phyloP scores from a whole-genome alignment of 2,329 filamentous ascomycete genomes.

The Ceratocystis cacaofunesta region DNA sequence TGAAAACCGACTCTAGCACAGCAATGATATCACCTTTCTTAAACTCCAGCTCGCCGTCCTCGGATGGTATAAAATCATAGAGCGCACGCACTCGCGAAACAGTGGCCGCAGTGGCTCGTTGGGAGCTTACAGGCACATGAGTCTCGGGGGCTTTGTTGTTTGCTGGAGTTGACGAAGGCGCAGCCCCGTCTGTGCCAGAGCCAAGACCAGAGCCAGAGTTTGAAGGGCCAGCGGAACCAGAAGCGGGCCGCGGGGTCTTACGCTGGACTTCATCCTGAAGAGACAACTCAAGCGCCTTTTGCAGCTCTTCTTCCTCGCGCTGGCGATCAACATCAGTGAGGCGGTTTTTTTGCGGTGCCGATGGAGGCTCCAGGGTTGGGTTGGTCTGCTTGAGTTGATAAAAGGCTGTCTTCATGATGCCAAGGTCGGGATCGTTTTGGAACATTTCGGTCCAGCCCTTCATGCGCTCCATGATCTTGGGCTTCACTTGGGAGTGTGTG shows the following conservation, averaged over 20 bases:
- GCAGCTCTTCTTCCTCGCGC: slow-evolving; percentile 93
- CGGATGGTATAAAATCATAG: slow-evolving; percentile 88
- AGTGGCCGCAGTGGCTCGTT: slow-evolving; percentile 82
- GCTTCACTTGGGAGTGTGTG: slow-evolving; percentile 90
- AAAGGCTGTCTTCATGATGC: slow-evolving; percentile 95
- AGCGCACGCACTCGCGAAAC: slow-evolving; percentile 87
- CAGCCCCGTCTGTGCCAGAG: background rate
- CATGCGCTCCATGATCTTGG: slow-evolving; percentile 94
- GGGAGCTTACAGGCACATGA: slow-evolving; percentile 43
- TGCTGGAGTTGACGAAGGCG: background rate
- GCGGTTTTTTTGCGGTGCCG: slow-evolving; percentile 81
- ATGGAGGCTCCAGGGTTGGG: slow-evolving; percentile 78
- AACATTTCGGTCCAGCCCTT: slow-evolving; percentile 95
- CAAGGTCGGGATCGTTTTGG: slow-evolving; percentile 70
- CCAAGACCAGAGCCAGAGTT: slow-evolving; percentile 22
- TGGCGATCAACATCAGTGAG: slow-evolving; percentile 81
- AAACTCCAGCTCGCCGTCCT: slow-evolving; percentile 88
- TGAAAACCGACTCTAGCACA: slow-evolving; percentile 93
- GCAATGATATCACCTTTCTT: slow-evolving; percentile 95
- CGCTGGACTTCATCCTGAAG: slow-evolving; percentile 70
- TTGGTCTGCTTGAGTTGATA: slow-evolving; percentile 71
- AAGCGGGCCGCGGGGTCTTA: slow-evolving; percentile 29
- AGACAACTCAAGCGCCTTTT: slow-evolving; percentile 86
- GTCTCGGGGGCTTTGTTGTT: slow-evolving; percentile 19
- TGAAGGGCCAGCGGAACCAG: slow-evolving; percentile 20